Conservation (phyloP, 78 protist species). For the Chrysochromulina parva region DNA sequence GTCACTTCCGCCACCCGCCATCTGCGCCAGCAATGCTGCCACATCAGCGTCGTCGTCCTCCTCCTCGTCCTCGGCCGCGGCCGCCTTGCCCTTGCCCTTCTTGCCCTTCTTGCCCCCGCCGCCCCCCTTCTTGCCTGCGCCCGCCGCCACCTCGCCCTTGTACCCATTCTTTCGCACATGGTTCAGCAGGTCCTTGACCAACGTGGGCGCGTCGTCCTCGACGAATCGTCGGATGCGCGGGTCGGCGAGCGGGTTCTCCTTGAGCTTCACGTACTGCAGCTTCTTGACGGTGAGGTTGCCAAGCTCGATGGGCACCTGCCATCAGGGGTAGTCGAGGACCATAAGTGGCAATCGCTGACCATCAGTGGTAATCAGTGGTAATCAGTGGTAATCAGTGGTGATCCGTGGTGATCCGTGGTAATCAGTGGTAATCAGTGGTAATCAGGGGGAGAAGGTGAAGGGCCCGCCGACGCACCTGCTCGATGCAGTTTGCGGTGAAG, state of each 20-base stretch:
- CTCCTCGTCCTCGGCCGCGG: not conserved
- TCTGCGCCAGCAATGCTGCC: not conserved
- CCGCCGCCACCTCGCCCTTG: not conserved
- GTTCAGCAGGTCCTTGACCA: conserved; percentile 5
- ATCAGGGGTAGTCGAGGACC: no score
- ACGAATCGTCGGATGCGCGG: not conserved
- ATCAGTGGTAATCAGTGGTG: no score
- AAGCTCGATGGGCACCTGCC: not conserved
- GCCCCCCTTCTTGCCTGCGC: not conserved
- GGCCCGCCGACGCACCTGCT: not conserved
- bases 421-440: no score
- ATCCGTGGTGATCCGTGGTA: no score
- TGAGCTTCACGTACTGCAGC: not conserved
- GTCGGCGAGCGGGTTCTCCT: conserved; percentile 1
- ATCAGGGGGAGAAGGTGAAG: no score
- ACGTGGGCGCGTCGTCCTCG: not conserved
- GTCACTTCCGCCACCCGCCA: not conserved
- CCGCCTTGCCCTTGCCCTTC: conserved; percentile 11
- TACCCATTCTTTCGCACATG: not conserved
- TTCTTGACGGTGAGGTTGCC: not conserved
- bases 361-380: no score
- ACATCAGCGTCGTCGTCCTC: not conserved
- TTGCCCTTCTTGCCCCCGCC: not conserved
- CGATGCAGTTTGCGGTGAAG: not conserved
- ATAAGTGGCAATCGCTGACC: no score